Evolutionary conservation across 352 stramenopile species (phyloP).

Genomic region (Pythium aphanidermatum): DNA sequence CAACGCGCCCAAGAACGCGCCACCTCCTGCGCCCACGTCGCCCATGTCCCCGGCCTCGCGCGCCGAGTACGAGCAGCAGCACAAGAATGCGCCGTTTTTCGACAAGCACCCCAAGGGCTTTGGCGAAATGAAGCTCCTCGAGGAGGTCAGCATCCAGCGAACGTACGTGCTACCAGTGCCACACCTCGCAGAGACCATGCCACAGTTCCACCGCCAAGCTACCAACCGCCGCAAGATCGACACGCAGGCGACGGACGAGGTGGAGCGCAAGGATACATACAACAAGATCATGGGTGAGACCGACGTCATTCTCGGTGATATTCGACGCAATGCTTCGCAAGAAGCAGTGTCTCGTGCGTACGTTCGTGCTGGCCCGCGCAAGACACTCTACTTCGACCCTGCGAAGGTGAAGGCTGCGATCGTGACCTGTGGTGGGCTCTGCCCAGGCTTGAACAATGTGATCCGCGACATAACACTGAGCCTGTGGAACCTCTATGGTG

Average conservation of each 20-base stretch:
- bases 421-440: conserved; percentile 92
- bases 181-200: conserved; percentile 65
- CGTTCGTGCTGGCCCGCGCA: conserved; percentile 68
- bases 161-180: conserved; percentile 74
- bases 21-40: neutral
- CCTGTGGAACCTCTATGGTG: conserved; percentile 85
- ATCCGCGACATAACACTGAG: conserved; percentile 95
- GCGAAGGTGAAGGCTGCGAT: conserved; percentile 83
- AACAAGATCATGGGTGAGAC: conserved; percentile 84
- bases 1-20: conserved; percentile 3
- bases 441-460: conserved; percentile 98
- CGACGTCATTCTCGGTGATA: conserved; percentile 80
- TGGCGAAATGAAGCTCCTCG: conserved; percentile 68
- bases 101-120: conserved; percentile 78
- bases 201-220: conserved; percentile 39
- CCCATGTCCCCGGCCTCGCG: conserved; percentile 15
- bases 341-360: conserved; percentile 69
- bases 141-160: conserved; percentile 53
- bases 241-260: conserved; percentile 46
- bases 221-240: conserved; percentile 78
- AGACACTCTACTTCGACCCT: conserved; percentile 70
- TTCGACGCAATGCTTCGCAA: conserved; percentile 63
- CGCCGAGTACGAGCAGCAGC: conserved; percentile 32
- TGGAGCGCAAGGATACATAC: conserved; percentile 73
- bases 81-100: conserved; percentile 69